Percentiles rank a stretch among this genome's conserved stretches.
These are phyloP conservation scores for Amanita thiersii DNA, from an alignment of 768 basidiomycete species.

Conservation along the genomic window DNA sequence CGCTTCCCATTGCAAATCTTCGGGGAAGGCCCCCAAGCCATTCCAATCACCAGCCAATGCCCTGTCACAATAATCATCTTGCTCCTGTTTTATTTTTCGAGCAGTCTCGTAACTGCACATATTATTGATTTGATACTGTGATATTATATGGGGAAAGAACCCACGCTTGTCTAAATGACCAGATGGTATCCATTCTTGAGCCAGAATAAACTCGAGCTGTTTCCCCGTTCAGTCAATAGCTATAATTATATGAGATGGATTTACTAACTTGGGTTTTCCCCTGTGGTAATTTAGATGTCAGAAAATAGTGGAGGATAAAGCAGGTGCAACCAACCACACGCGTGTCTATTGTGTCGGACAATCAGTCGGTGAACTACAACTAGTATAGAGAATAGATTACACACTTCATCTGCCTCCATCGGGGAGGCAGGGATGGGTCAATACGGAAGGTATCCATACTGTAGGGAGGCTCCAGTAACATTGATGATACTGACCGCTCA, in stretches of 20 bases:
- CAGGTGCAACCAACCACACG: conserved; percentile 29
- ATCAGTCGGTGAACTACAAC: conserved; percentile 1
- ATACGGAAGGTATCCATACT: conserved; percentile 33
- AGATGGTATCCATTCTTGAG: conserved; percentile 58
- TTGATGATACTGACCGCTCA: conserved; percentile 63
- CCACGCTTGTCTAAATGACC: conserved; percentile 55
- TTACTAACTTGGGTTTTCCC: conserved; percentile 47
- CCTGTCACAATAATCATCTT: conserved; percentile 55
- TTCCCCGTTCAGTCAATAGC: conserved; percentile 8
- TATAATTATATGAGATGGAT: conserved; percentile 6
- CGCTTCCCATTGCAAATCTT: conserved; percentile 66
- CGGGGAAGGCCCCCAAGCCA: conserved; percentile 48
- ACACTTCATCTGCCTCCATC: conserved; percentile 72
- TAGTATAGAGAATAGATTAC: conserved; percentile 13
- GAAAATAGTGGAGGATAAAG: background rate
- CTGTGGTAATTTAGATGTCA: conserved; percentile 19
- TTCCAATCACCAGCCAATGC: conserved; percentile 40
- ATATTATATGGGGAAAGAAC: conserved; percentile 9
- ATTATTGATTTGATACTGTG: conserved; percentile 20
- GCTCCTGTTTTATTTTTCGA: conserved; percentile 48
- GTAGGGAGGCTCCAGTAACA: conserved; percentile 72
- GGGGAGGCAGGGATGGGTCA: conserved; percentile 31
- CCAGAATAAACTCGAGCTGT: conserved; percentile 35
- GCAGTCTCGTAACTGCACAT: conserved; percentile 49
- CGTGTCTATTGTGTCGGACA: conserved; percentile 26